Evolutionary conservation across 208 protist genomes (phyloP).

Genomic region (Leishmania gerbilli): DNA sequence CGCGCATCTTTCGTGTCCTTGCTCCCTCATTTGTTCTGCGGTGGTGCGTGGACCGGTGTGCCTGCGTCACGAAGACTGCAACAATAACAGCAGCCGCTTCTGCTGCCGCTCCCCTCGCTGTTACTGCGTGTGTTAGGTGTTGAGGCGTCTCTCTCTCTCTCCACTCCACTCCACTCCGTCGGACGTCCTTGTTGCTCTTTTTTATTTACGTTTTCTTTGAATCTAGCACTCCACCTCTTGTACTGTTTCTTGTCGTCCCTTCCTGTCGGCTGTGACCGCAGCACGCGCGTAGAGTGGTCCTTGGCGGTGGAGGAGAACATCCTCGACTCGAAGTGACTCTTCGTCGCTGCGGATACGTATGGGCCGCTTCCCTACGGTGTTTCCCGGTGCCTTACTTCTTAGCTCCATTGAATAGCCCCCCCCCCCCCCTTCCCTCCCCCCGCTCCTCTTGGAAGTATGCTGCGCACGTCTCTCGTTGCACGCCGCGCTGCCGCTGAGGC

Average conservation of each 20-base stretch:
- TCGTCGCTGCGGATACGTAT: not conserved
- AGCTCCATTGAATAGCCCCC: not conserved
- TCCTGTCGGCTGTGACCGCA: not conserved
- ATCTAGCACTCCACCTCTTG: not conserved
- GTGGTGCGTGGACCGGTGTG: not conserved
- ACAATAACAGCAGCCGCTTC: not conserved
- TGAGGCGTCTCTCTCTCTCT: not conserved
- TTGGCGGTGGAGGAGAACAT: not conserved
- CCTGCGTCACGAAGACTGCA: not conserved
- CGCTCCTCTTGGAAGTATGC: constrained; percentile 7
- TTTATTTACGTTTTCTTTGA: not conserved
- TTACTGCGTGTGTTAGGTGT: not conserved
- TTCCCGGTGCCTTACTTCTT: not conserved
- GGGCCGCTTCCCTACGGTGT: not conserved
- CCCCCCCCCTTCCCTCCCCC: not conserved
- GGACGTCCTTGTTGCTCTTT: not conserved
- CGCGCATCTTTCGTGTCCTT: no score
- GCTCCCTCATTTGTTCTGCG: not conserved
- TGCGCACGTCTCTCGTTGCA: not conserved
- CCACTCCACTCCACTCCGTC: not conserved
- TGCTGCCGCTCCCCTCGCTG: not conserved
- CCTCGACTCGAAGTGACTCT: not conserved
- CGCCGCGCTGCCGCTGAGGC: constrained; percentile 1
- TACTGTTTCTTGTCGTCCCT: not conserved
- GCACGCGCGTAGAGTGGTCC: not conserved